Conservation (phyloP, 1,139 yeast genomes). For the Nakaseomyces uthaithaninus region DNA sequence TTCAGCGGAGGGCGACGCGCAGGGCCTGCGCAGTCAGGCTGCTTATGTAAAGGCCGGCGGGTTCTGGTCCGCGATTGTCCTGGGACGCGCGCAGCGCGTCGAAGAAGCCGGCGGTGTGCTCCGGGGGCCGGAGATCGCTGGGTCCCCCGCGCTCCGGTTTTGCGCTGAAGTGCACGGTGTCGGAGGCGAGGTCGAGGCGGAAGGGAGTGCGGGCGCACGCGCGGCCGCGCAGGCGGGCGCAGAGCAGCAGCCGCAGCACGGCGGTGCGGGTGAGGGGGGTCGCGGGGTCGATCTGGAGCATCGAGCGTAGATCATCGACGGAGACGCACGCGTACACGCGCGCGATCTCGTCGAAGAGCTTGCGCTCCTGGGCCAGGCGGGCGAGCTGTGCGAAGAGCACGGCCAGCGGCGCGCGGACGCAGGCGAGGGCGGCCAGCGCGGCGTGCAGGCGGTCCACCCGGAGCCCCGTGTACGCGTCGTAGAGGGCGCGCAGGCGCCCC, state of each 20-base stretch:
- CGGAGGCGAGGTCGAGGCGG: conserved; percentile 25
- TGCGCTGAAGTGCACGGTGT: conserved; percentile 15
- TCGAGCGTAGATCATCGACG: conserved; percentile 19
- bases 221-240: conserved; percentile 22
- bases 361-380: conserved; percentile 18
- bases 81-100: neutral
- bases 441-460: neutral
- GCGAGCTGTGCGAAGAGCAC: conserved; percentile 13
- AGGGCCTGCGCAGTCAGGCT: neutral
- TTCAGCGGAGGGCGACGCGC: too few species aligned
- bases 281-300: conserved; percentile 13
- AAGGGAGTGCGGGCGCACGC: neutral
- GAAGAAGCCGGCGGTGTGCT: neutral
- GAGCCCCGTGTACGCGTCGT: conserved; percentile 15
- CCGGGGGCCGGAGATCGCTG: neutral
- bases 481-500: conserved; percentile 13
- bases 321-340: conserved; percentile 26
- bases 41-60: neutral
- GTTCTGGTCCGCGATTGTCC: conserved; percentile 1
- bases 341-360: conserved; percentile 26
- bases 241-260: conserved; percentile 24
- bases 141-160: neutral
- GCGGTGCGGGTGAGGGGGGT: conserved; percentile 19
- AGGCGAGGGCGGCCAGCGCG: conserved; percentile 10
- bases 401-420: conserved; percentile 13